Conservation (phyloP, 495 filamentous ascomycete species). For the Lasiosphaeria ovina region DNA sequence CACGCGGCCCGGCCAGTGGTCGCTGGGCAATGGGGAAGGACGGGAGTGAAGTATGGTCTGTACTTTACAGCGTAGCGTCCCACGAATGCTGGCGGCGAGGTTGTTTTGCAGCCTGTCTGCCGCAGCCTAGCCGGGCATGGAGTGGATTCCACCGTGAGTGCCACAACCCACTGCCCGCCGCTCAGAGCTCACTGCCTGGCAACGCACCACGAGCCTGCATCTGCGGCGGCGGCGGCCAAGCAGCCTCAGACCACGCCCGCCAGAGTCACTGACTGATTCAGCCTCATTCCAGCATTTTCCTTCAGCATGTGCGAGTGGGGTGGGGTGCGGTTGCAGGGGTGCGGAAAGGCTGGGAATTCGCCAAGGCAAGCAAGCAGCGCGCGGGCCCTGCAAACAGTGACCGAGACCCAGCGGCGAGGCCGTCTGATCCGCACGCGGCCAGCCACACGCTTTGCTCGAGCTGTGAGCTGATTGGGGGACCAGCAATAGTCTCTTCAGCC, state of each 20-base stretch:
- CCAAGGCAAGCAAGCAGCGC: neutral
- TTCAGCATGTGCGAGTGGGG: conserved; percentile 17
- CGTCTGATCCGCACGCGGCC: conserved; percentile 1
- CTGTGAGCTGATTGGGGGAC: neutral
- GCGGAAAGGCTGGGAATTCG: neutral
- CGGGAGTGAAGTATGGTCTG: neutral
- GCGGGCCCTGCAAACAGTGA: neutral
- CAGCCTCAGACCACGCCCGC: conserved; percentile 15
- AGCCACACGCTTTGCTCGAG: neutral
- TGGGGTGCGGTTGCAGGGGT: conserved; percentile 5
- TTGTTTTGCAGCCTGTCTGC: conserved; percentile 11
- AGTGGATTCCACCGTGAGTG: no score
- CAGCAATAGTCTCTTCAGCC: neutral
- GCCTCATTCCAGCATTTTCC: conserved; percentile 28
- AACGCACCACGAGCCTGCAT: neutral
- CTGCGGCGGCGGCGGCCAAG: conserved; percentile 18
- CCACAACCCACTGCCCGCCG: conserved; percentile 3
- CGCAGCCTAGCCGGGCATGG: no score
- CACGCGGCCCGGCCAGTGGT: neutral
- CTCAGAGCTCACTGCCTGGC: conserved; percentile 4
- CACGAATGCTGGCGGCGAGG: conserved; percentile 25
- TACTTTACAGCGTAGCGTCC: conserved; percentile 8
- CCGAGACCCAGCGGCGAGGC: neutral
- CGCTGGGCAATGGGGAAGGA: conserved; percentile 1
- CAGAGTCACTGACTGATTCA: conserved; percentile 26